Evolutionary conservation across 2,329 filamentous ascomycete species (phyloP).

Genomic region (Cercospora zeae-maydis): DNA sequence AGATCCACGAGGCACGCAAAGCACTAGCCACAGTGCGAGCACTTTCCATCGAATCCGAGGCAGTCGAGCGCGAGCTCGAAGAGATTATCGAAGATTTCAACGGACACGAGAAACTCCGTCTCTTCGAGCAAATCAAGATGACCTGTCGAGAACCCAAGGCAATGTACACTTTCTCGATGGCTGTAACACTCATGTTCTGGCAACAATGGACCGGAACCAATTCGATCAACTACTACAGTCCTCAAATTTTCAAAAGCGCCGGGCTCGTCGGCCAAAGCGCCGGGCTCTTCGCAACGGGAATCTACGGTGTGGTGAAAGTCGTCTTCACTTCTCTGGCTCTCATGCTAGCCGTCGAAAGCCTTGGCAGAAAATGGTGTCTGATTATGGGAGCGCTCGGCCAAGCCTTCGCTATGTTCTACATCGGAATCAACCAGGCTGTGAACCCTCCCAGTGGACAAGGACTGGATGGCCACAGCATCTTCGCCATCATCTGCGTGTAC

Average conservation of each 20-base stretch:
- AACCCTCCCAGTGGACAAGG: slow-evolving; percentile 47
- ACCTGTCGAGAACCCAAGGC: slow-evolving; percentile 40
- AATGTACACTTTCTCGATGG: slow-evolving; percentile 43
- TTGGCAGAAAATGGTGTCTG: slow-evolving; percentile 46
- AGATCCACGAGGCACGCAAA: slow-evolving; percentile 44
- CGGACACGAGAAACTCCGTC: slow-evolving; percentile 42
- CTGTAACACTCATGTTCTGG: slow-evolving; percentile 43
- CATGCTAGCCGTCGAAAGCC: slow-evolving; percentile 46
- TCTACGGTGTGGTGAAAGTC: slow-evolving; percentile 49
- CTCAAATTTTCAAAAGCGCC: slow-evolving; percentile 45
- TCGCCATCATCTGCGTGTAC: slow-evolving; percentile 53
- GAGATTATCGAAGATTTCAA: slow-evolving; percentile 46
- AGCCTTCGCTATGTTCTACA: slow-evolving; percentile 45
- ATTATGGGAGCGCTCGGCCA: slow-evolving; percentile 43
- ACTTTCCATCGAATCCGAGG: slow-evolving; percentile 36
- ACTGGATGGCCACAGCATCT: slow-evolving; percentile 53
- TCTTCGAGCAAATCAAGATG: slow-evolving; percentile 39
- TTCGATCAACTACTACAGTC: slow-evolving; percentile 43
- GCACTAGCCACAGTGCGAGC: slow-evolving; percentile 41
- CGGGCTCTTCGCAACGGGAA: slow-evolving; percentile 45
- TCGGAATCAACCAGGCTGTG: slow-evolving; percentile 34
- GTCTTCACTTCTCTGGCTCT: slow-evolving; percentile 43
- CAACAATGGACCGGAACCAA: slow-evolving; percentile 37
- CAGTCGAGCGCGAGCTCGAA: slow-evolving; percentile 41
- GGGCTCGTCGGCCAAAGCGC: slow-evolving; percentile 40